These are phyloP conservation scores for Turritis glabra DNA, from an alignment of 345 rosid genomes.

Conservation along the genomic window DNA sequence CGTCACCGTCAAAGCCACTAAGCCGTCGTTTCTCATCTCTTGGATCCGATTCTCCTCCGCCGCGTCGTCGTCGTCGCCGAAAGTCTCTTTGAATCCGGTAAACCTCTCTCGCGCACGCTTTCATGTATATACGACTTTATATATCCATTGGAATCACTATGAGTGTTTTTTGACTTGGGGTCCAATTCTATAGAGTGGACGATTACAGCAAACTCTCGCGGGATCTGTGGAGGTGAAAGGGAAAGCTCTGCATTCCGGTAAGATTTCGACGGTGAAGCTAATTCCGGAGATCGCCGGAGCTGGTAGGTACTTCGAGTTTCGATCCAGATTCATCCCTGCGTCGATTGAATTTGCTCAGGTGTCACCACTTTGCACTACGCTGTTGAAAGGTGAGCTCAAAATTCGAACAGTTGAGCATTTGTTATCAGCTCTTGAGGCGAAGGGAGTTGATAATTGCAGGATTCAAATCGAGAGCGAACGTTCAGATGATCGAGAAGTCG, in stretches of 20 bases:
- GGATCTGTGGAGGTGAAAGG: conserved; percentile 58
- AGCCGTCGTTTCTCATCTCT: conserved; percentile 52
- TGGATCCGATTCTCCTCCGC: conserved; percentile 50
- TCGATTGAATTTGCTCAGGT: conserved; percentile 57
- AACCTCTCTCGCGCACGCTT: not conserved
- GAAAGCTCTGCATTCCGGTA: conserved; percentile 67
- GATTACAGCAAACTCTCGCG: conserved; percentile 71
- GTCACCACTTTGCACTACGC: conserved; percentile 75
- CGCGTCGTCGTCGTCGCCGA: conserved; percentile 7
- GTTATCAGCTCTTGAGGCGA: conserved; percentile 84
- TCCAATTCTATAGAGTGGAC: conserved; percentile 53
- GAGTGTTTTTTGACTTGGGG: not conserved
- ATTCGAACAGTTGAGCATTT: conserved; percentile 84
- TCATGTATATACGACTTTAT: not conserved
- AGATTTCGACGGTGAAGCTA: conserved; percentile 58
- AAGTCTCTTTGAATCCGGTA: conserved; percentile 28
- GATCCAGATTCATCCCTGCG: conserved; percentile 58
- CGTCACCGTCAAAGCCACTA: conserved; percentile 46
- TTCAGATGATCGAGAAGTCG: conserved; percentile 47
- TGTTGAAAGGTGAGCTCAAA: conserved; percentile 51
- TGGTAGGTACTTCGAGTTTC: conserved; percentile 66
- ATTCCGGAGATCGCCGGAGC: conserved; percentile 66
- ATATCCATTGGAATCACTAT: not conserved
- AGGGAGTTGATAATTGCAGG: conserved; percentile 74
- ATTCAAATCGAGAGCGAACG: conserved; percentile 51